A percentile compares a stretch with the other conserved stretches of the same genome.
phyloP scores from a whole-genome alignment of 2,329 filamentous ascomycete species.

The Fusarium sp. region DNA sequence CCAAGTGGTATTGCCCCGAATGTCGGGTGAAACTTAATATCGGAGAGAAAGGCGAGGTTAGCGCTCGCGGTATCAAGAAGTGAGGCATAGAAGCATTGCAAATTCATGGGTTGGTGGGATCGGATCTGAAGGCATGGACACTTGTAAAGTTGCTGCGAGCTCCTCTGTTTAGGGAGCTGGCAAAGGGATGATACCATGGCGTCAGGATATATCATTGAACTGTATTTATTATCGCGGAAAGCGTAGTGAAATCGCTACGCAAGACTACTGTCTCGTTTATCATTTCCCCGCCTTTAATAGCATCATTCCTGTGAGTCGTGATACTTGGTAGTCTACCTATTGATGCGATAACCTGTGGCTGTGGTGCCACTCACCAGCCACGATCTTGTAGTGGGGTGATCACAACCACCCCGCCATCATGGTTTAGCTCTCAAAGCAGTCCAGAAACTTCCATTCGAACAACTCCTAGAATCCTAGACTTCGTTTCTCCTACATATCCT shows the following conservation, averaged over 20 bases:
- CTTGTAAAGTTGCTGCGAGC: background rate
- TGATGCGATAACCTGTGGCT: background rate
- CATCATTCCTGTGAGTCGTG: background rate
- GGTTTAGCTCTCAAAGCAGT: conserved; percentile 36
- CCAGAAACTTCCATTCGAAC: conserved; percentile 45
- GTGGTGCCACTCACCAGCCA: conserved; percentile 9
- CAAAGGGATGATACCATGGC: conserved; percentile 9
- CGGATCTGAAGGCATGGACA: background rate
- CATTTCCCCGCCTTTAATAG: background rate
- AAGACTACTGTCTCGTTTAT: background rate
- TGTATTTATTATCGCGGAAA: background rate
- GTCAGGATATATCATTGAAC: background rate
- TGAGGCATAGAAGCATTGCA: conserved; percentile 36
- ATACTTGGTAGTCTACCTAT: background rate
- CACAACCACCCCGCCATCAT: conserved; percentile 42
- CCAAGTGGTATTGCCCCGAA: conserved; percentile 87
- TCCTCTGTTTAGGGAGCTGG: background rate
- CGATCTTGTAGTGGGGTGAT: conserved; percentile 39
- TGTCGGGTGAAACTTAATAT: conserved; percentile 73
- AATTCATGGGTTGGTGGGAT: conserved; percentile 7
- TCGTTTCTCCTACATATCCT: background rate
- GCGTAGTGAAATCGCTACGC: background rate
- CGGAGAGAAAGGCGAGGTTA: conserved; percentile 72
- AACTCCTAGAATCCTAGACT: background rate
- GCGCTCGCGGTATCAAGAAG: conserved; percentile 65